Evolutionary conservation across 163 green algal genomes (phyloP), one percentile per base, ranked within the genome.

Genomic region (Trebouxiophyceae sp.): DNA sequence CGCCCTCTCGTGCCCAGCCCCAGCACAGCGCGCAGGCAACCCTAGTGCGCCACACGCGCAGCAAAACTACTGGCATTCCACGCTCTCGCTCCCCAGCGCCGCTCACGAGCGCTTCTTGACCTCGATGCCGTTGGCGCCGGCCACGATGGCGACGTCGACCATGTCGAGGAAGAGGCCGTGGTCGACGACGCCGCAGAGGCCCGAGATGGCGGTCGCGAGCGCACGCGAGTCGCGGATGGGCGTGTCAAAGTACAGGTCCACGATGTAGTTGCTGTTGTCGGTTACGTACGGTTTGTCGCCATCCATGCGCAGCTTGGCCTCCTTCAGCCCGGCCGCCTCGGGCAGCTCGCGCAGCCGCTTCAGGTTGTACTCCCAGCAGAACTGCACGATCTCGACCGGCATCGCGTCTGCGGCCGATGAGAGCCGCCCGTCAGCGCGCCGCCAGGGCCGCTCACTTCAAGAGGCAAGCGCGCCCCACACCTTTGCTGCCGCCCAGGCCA

Each of bases 191-290:
- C 95, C 95, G 6, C 26, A 34, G 8, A 96, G 66, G 0, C 64
- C 76, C 5, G 82, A 55, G 58, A 97, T 94, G 29, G 86, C 89
- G 57, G 84, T 77, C 44, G 86, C 86, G 2, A 90, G 88, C 83
- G 88, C 74, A 33, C 82, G 39, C 61, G 92, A 61, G 30, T 87
- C 59, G 30, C 77, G 77, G 65, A 91, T 81, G 57, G 80, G 80
- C 29, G 50, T 70, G 57, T 77, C 67, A 71, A 99, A 98, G 86
- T 98, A 97, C 26, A 98, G 86, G 81, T 99, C 95, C 2, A 99
- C 91, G 56, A 99, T 99, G 84, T 95, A 99, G 88, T 99, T 99
- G 71, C 66, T 75, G 86, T 99, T 98, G 82, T 99, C 95, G 6
- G 95, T 98, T n/a, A 99, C 91, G 64, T 97, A 97, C 1, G 86